A percentile compares a stretch with the other conserved stretches of the same genome.
phyloP scores from a whole-genome alignment of 1,284 basidiomycete species.

The Xerocomus nothofagi region DNA sequence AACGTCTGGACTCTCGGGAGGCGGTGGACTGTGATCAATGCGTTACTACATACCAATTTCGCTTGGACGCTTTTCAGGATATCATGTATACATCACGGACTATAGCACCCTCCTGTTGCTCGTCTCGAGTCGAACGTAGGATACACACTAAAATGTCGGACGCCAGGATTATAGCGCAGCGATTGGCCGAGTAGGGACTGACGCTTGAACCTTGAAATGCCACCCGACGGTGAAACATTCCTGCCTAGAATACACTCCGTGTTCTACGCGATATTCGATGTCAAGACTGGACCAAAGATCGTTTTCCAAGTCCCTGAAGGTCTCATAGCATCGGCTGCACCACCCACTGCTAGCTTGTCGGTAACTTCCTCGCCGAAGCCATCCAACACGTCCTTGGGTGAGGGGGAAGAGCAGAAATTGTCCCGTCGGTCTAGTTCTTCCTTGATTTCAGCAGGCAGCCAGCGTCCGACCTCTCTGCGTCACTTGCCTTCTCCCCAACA shows the following conservation, averaged over 20 bases:
- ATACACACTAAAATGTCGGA: not conserved
- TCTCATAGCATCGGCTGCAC: slow-evolving; percentile 53
- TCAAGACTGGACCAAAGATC: slow-evolving; percentile 79
- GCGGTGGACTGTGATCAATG: not conserved
- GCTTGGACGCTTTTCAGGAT: slow-evolving; percentile 7
- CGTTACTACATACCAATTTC: slow-evolving; percentile 2
- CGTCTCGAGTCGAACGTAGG: not conserved
- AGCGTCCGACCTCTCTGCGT: slow-evolving; percentile 42
- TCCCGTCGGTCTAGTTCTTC: slow-evolving; percentile 50
- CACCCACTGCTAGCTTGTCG: slow-evolving; percentile 32
- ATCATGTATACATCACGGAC: slow-evolving; percentile 24
- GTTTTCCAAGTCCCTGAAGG: slow-evolving; percentile 90
- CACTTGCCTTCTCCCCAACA: slow-evolving; percentile 50
- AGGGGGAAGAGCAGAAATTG: slow-evolving; percentile 37
- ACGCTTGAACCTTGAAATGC: slow-evolving; percentile 34
- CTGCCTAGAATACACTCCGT: slow-evolving; percentile 81
- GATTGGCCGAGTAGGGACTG: no score
- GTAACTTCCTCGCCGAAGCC: slow-evolving; percentile 47
- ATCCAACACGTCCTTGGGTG: slow-evolving; percentile 44
- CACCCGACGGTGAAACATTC: slow-evolving; percentile 62
- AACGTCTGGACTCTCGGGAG: slow-evolving; percentile 16
- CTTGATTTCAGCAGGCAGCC: slow-evolving; percentile 43
- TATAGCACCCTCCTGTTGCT: not conserved
- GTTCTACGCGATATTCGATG: slow-evolving; percentile 87
- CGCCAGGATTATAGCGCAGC: not conserved